Base-by-base conservation (phyloP, 2,329 filamentous ascomycete species). In the Paecilomyces formosus region DNA sequence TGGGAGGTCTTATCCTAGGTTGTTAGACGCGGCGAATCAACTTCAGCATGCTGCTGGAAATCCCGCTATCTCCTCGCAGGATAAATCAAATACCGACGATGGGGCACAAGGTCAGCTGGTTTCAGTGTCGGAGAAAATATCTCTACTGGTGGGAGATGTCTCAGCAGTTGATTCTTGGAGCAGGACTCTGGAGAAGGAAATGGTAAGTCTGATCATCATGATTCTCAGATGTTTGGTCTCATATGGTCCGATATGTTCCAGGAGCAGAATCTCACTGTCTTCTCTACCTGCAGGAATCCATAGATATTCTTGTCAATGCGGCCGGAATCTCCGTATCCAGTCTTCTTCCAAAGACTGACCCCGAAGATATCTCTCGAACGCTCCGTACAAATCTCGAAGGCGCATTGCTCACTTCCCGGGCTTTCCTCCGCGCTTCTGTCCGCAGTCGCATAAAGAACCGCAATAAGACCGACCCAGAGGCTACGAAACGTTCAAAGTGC, bases 271-370 rank as follows among this genome's bases (percentile, higher is more conserved):
- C 53, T 26, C 30, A 60, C 12, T 60, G 13, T 18, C 35, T 52
- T 15, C 50, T 50, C 53, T 55, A 35, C 52, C 1, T 55, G 11
- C 31, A 76, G 73, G 60, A 65, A 56, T 56, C 70, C 50, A 72
- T 81, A 13, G 77, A 83, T 66, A 78, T 93, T 30, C 81, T 96
- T 1, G 81, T 96, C 62, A 95, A 96, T 68, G 88, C 89, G 26
- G 91, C 91, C 0, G 92, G 91, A 9, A 78, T 92, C 22, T 80
- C 87, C 0, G 85, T 91, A 64, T 81, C 80, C 12, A 82, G 80
- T 0, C 77, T 90, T 0, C 79, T 94, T n/a, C 75, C 84, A 52
- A 77, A 79, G 9, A 85, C 83, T 1, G 66, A 73, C 0, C 68
- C 81, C 0, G 70, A 75, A 0, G 76, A 81, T 2, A 78, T 91